Evolutionary conservation across 768 basidiomycete genomes (phyloP), one percentile per base, ranked within the genome.

Genomic region (Fibroporia radiculosa): DNA sequence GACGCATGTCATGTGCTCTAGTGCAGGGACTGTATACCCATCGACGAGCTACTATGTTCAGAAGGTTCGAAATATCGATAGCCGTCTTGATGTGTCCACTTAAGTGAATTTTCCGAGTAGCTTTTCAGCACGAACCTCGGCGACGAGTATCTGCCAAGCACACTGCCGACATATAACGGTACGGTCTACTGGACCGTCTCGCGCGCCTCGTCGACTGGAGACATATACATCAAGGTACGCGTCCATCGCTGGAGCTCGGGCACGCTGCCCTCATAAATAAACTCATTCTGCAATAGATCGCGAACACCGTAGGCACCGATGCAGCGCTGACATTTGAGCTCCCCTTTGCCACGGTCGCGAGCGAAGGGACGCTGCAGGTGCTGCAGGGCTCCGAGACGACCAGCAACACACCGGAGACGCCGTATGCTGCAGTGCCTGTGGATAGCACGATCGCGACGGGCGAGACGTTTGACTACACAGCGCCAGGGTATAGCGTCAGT

Each of bases 41-140:
- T 82, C 80, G 2, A 78, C 79, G 1, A 78, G 75, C 45, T 84
- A 70, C 61, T 77, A 78, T 47, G 72, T 72, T 2, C 80, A 83
- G 52, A 72, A 79, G 68, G 79, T 78, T 42, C 18, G 34, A 22
- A 20, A 13, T 19, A n/a, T n/a, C n/a, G n/a, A n/a, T n/a, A n/a
- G 20, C 40, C 12, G 14, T 48, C 42, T 24, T 28, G 27, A 25
- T 25, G 28, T 29, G n/a, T 22, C 18, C 31, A 3, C 7, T 18
- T 19, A 39, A n/a, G 23, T 36, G 13, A 19, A 25, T 11, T 25
- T 31, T 8, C 29, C 29, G 16, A 18, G 19, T 49, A 84, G 81
- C 66, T 84, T 27, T 84, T 84, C 65, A 76, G 78, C 44, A 49
- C 69, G 14, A 78, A 82, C 56, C 63, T 73, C 31, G 82, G 82